Evolutionary conservation across 148 eudicot species (phyloP).

Genomic region (Fallopia convolvulus): DNA sequence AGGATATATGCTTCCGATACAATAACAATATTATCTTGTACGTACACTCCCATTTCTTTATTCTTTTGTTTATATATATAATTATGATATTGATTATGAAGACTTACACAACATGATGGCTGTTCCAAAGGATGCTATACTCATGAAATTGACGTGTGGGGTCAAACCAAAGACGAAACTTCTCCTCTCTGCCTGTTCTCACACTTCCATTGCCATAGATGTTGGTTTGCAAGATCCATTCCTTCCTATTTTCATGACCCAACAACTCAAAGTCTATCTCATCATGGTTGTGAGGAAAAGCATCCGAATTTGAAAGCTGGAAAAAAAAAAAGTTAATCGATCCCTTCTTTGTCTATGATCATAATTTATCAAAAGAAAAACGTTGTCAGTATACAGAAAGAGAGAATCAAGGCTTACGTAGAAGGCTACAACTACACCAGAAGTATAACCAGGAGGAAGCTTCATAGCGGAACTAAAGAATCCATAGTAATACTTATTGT

Average conservation of each 20-base stretch:
- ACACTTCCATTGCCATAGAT: conserved; percentile 91
- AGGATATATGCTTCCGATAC: too few relatives aligned
- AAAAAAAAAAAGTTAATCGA: not conserved
- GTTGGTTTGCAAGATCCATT: conserved; percentile 82
- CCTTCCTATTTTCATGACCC: conserved; percentile 67
- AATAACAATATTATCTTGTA: too few relatives aligned
- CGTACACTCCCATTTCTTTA: too few relatives aligned
- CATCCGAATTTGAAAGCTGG: conserved; percentile 74
- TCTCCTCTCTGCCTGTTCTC: conserved; percentile 80
- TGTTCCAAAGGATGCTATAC: conserved; percentile 83
- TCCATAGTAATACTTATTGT: conserved; percentile 53
- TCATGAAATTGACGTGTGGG: conserved; percentile 67
- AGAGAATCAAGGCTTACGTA: conserved; percentile 44
- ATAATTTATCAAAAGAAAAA: not conserved
- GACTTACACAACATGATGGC: conserved; percentile 81
- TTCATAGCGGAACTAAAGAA: conserved; percentile 82
- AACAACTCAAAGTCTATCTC: conserved; percentile 87
- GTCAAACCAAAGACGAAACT: conserved; percentile 80
- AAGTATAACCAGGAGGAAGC: conserved; percentile 78
- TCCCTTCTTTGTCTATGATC: not conserved
- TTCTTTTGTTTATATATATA: too few relatives aligned
- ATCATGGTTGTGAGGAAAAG: conserved; percentile 76
- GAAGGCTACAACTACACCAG: conserved; percentile 88
- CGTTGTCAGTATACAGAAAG: not conserved
- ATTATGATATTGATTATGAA: not conserved